Evolutionary conservation across 139 green algal species (phyloP).

Genomic region (Eudorina sp.): DNA sequence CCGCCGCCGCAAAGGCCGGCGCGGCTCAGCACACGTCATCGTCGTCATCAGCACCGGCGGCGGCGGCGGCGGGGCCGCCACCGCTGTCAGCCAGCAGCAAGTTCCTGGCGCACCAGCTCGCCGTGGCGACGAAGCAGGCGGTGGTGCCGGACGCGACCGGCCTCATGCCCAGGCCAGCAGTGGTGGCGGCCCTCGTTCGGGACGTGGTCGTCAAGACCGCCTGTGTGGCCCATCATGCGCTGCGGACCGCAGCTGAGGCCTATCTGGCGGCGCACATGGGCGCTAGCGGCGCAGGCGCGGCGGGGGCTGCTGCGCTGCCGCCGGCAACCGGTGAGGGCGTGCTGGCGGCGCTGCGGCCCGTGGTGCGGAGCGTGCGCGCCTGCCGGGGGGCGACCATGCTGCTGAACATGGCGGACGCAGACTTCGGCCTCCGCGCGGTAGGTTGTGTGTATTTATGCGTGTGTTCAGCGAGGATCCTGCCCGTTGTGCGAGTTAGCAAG

Average conservation of each 20-base stretch:
- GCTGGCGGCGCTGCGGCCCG: conserved; percentile 10
- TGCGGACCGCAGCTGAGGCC: neutral
- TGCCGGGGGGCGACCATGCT: neutral
- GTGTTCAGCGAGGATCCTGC: too few relatives aligned
- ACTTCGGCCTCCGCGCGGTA: neutral
- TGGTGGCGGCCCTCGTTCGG: neutral
- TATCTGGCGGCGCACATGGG: neutral
- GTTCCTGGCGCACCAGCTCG: neutral
- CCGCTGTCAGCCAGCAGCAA: neutral
- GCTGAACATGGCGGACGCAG: neutral
- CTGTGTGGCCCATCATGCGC: neutral
- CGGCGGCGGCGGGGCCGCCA: neutral
- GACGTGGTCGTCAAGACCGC: neutral
- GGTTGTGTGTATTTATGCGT: too few relatives aligned
- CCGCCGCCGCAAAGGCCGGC: neutral
- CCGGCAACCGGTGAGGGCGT: neutral
- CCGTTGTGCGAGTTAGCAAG: too few relatives aligned
- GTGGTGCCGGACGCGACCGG: neutral
- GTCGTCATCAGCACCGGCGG: neutral
- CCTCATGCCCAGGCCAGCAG: neutral
- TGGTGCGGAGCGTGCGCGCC: neutral
- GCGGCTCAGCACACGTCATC: neutral
- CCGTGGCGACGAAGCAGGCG: neutral
- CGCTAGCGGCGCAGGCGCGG: too few relatives aligned
- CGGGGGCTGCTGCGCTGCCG: neutral